Evolutionary conservation across 1,284 basidiomycete species (phyloP).

Genomic region (Leccinum olivaceoglutinosum): DNA sequence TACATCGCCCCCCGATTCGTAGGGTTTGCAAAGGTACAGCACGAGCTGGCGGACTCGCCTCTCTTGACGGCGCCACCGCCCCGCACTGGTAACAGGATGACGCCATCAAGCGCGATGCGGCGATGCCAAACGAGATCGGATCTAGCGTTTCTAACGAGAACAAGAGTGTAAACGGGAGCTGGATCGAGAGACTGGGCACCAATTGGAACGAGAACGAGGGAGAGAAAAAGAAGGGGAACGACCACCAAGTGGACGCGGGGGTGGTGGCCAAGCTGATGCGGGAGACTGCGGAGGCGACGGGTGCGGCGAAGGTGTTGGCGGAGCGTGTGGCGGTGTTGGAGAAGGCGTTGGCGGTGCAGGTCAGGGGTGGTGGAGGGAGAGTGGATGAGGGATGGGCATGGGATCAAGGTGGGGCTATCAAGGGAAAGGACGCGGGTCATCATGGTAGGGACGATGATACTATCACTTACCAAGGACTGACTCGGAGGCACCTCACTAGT

Average conservation of each 20-base stretch:
- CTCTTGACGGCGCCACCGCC: slow-evolving; percentile 7
- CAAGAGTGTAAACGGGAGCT: neutral
- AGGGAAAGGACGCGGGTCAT: neutral
- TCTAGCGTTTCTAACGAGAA: neutral
- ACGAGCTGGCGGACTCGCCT: slow-evolving; percentile 2
- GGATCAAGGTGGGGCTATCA: neutral
- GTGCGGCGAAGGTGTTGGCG: slow-evolving; percentile 14
- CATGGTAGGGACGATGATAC: neutral
- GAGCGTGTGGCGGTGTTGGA: slow-evolving; percentile 26
- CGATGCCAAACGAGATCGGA: neutral
- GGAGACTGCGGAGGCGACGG: slow-evolving; percentile 16
- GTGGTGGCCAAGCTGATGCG: slow-evolving; percentile 10
- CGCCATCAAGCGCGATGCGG: neutral
- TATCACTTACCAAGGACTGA: too few relatives aligned
- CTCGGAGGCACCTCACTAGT: too few relatives aligned
- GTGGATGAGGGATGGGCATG: neutral
- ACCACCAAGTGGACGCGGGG: slow-evolving; percentile 3
- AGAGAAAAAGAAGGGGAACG: neutral
- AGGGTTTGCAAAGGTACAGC: slow-evolving; percentile 15
- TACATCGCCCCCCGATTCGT: neutral
- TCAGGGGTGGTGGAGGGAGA: neutral
- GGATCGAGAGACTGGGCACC: neutral
- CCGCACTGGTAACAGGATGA: neutral
- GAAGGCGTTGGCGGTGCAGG: slow-evolving; percentile 9
- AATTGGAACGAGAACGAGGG: neutral